Evolutionary conservation across 768 basidiomycete genomes (phyloP).

Genomic region (Porphyrellus cyaneotinctus): DNA sequence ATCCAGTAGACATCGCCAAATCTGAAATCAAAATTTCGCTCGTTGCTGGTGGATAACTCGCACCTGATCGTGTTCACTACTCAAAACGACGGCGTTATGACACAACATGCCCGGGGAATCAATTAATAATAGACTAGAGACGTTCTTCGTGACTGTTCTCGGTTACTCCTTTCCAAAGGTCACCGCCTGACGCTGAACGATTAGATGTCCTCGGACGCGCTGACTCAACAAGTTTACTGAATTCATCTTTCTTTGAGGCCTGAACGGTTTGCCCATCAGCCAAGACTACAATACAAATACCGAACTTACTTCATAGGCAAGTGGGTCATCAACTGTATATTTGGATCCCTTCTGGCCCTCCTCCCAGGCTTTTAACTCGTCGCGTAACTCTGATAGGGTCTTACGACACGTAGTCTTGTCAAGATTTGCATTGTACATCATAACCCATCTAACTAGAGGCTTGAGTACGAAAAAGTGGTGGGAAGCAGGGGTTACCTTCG

Average conservation of each 20-base stretch:
- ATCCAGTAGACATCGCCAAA: not conserved
- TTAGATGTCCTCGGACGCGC: constrained; percentile 35
- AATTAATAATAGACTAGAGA: constrained; percentile 1
- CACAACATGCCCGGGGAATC: not conserved
- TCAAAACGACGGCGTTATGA: not conserved
- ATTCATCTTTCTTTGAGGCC: constrained; percentile 30
- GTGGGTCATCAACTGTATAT: constrained; percentile 35
- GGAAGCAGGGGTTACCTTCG: constrained; percentile 41
- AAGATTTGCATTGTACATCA: constrained; percentile 66
- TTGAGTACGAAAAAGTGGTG: not conserved
- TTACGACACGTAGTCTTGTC: constrained; percentile 53
- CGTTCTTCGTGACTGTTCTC: constrained; percentile 37
- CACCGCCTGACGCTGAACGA: not conserved
- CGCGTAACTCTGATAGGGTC: constrained; percentile 42
- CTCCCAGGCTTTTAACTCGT: constrained; percentile 59
- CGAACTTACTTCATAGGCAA: constrained; percentile 37
- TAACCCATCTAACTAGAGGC: constrained; percentile 52
- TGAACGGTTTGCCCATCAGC: constrained; percentile 1
- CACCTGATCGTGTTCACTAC: not conserved
- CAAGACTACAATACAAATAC: not conserved
- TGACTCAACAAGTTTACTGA: constrained; percentile 32
- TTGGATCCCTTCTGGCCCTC: constrained; percentile 39
- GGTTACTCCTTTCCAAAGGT: constrained; percentile 23
- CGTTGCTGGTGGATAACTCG: not conserved
- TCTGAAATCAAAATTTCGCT: constrained; percentile 1